A percentile compares a stretch with the other conserved stretches of the same genome.
These are phyloP conservation scores for Umbelopsis isabellina DNA, from an alignment of 192 early-diverging fungal genomes.

Conservation along the genomic window DNA sequence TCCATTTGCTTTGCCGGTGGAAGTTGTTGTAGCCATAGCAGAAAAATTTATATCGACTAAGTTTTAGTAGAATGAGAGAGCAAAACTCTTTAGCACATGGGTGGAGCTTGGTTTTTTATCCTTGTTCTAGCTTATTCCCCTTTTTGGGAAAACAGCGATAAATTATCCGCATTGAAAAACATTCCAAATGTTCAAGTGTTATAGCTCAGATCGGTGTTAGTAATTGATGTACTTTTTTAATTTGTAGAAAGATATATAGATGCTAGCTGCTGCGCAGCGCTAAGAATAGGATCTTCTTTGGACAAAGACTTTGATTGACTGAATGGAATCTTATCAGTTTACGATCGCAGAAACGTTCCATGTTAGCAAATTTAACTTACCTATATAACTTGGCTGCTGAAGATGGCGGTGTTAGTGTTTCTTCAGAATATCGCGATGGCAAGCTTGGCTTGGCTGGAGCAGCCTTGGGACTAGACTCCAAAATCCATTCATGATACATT, in stretches of 20 bases:
- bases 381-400: conserved; percentile 16
- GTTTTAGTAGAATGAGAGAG: too few species aligned
- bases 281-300: conserved; percentile 5
- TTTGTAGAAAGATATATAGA: conserved; percentile 11
- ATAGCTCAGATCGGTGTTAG: too few species aligned
- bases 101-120: too few species aligned
- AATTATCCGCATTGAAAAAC: too few species aligned
- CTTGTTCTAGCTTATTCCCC: too few species aligned
- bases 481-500: conserved; percentile 83
- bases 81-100: too few species aligned
- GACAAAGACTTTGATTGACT: conserved; percentile 16
- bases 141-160: too few species aligned
- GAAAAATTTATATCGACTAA: too few species aligned
- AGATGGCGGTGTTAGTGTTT: neutral
- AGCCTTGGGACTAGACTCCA: conserved; percentile 42
- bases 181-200: too few species aligned
- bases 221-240: neutral
- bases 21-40: too few species aligned
- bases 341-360: too few species aligned
- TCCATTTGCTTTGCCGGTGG: too few species aligned
- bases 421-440: conserved; percentile 5
- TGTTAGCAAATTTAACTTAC: neutral
- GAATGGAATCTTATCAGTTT: neutral
- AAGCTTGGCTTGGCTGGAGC: neutral
- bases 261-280: conserved; percentile 12